Base-by-base conservation (phyloP, 495 filamentous ascomycete species). In the Penicilliopsis zonata region DNA sequence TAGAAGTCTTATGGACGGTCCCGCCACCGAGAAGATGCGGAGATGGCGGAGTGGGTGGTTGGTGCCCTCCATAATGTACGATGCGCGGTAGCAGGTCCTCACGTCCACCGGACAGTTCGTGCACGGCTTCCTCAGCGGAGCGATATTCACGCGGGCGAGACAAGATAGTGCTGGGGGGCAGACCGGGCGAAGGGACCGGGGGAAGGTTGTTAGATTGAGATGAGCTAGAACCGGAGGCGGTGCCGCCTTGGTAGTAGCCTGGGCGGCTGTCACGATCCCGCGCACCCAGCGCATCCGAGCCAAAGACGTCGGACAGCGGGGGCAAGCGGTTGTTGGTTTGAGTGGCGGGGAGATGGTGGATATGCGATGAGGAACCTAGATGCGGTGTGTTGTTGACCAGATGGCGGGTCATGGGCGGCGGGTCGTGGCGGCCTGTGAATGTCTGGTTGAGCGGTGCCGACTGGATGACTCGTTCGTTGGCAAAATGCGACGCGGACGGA, bases 391-490 rank as follows among this genome's bases (percentile, higher is more conserved):
- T 80, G 53, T 88, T 86, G 43, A 77, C 74, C 31, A 86, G 65
- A 52, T 94, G 86, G 32, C 86, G 78, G 20, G 81, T 85, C 44
- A 82, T 61, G 1, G 82, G 82, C 42, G 84, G 81, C 9, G 83
- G 74, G 43, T 86, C 76, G 43, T 88, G 80, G 37, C 83, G 72
- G 27, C 90, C 88, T 9, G 90, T 94, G 53, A 98, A 98, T 9
- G 83, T 87, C 53, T 93, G 86, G 47, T 94, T 72, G n/a, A 98
- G 65, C 9, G 90, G 90, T 2, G 90, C 90, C 4, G 90, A 98
- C 59, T 98, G 90, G 34, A 98, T 88, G 18, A 98, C 86, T 35
- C 90, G 70, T 59, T 98, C 90, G 47, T 90, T 79, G 31, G 90
- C 87, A 46, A 98, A 98, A 28, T 92, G 84, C 34, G 87, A 75